phyloP scores from a whole-genome alignment of 495 filamentous ascomycete species.

The Penicillium cataractarum region DNA sequence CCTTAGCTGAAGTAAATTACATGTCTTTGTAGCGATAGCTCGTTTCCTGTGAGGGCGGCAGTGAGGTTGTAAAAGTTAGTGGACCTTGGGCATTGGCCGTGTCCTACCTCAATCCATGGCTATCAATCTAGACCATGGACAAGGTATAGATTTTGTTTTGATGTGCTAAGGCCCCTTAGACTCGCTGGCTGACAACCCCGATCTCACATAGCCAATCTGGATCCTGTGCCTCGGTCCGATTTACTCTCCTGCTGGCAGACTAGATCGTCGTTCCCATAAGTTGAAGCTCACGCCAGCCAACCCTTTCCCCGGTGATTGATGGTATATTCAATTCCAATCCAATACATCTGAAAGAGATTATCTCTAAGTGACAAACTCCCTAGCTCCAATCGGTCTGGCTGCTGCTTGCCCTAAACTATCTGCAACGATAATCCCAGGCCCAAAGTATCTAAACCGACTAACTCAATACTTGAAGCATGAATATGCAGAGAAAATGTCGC shows the following conservation, averaged over 20 bases:
- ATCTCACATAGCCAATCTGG: background rate
- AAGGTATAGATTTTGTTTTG: slow-evolving; percentile 17
- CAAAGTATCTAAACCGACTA: slow-evolving; percentile 10
- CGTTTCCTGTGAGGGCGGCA: background rate
- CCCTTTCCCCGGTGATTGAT: background rate
- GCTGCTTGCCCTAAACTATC: slow-evolving; percentile 7
- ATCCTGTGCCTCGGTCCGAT: background rate
- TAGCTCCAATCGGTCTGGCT: background rate
- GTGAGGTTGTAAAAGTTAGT: slow-evolving; percentile 18
- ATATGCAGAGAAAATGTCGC: background rate
- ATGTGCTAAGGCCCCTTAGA: slow-evolving; percentile 16
- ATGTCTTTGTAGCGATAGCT: background rate
- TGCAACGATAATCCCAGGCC: slow-evolving; percentile 22
- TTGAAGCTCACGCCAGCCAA: background rate
- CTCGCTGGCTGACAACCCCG: background rate
- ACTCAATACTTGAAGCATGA: background rate
- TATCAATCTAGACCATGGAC: slow-evolving; percentile 12
- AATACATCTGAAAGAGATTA: background rate
- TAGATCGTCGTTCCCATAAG: background rate
- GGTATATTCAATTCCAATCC: background rate
- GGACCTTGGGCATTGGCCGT: slow-evolving; percentile 17
- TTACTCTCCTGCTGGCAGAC: background rate
- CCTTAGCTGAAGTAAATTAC: background rate
- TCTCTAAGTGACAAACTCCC: background rate
- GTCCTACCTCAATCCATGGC: slow-evolving; percentile 24